Base-by-base conservation (phyloP, 2,329 filamentous ascomycete species). In the Pseudogymnoascus sp. region DNA sequence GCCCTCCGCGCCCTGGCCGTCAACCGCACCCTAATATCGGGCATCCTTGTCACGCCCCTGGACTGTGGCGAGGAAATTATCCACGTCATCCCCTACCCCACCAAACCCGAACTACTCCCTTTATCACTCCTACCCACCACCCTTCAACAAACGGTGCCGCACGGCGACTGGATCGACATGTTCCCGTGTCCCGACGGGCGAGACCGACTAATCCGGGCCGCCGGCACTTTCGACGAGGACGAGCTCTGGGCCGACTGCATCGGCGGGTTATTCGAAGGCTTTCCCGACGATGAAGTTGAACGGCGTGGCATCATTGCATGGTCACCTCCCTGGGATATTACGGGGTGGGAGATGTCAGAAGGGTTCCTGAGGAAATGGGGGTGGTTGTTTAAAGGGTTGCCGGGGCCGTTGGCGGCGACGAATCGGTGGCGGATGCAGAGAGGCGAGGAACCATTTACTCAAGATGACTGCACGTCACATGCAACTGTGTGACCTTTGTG, bases 211-310 rank as follows among this genome's bases (percentile, higher is more conserved):
- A 79, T 80, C 66, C 73, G 45, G 4, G 72, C 71, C 37, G 65
- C 70, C 14, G 72, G 72, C 61, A 72, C 69, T 21, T 79, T 77
- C 37, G 77, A 80, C 64, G 76, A 78, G 36, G 77, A 78, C 63
- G 78, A 76, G 11, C 70, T 80, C 11, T 79, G 77, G 75, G 69
- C 72, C 10, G 79, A 80, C 69, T 73, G 72, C 39, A 72, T 78
- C 62, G 78, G 78, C 2, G 77, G 77, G 0, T 67, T 80, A 19
- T 80, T 72, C 67, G 77, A 80, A 66, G 77, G 78, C 6, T 79
- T 77, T 65, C 77, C 77, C 1, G 76, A 77, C 61, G 73, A 76
- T 37, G 77, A 79, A 68, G 65, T 79, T 39, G 72, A 75, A 68
- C 70, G 71, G 34, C 72, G 75, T 14, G 77, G 78, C 25, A 69